Evolutionary conservation across 2,329 filamentous ascomycete species (phyloP), one percentile per base, ranked within the genome.

Genomic region (Diaporthe longicolla): DNA sequence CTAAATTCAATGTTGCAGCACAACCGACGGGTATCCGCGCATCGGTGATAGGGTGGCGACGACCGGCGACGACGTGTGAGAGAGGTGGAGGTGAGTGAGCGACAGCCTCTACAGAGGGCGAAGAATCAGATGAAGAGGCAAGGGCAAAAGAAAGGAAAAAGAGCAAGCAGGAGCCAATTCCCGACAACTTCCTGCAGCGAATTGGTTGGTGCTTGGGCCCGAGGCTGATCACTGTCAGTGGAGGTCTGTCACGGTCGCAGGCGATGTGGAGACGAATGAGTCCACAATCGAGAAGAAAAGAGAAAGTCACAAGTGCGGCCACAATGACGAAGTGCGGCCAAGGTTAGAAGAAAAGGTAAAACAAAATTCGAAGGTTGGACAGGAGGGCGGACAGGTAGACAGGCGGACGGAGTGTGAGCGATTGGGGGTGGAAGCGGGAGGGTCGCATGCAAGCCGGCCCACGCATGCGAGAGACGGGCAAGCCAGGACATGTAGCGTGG

Each of bases 401-500:
- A 69, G 54, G 66, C 55, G 45, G 58, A 52, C 54, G 52, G 26
- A 66, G 61, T 19, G 24, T 45, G 68, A 29, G 73, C 45, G 45
- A 29, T 68, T 54, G 69, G 73, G 73, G 63, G 63, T 63, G 68
- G 76, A 70, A 69, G 71, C 73, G 76, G 72, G 75, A 77, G 70
- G 73, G 73, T 65, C 73, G 70, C 76, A 72, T 73, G 70, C 70
- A 50, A 72, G 58, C 55, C 45, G 71, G 58, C 73, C 70, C 72
- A 63, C 59, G 65, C 65, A 66, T 65, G 52, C 73, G 72, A 75
- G 76, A 71, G 73, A 75, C 76, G 69, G 74, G 75, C 72, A 65
- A 72, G 74, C 68, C 75, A 76, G 77, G 76, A 70, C 75, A 77
- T 26, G 48, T 54, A 68, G 63, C 63, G 75, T 76, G 74, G 70